Base-by-base conservation (phyloP, 2,329 filamentous ascomycete species). In the Aspergillus jensenii region DNA sequence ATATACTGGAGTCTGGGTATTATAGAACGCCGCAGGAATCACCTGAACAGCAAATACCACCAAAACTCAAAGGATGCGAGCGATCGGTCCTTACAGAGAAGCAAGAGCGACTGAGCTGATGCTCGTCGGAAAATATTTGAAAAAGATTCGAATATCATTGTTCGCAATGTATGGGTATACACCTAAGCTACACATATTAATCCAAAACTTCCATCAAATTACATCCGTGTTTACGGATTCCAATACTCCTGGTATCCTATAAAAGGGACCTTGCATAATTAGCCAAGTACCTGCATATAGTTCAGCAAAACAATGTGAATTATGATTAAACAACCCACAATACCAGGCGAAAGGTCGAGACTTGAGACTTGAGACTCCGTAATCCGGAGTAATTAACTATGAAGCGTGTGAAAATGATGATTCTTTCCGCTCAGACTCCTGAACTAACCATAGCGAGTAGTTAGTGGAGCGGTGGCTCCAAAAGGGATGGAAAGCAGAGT, bases 21-120 rank as follows among this genome's bases (percentile, higher is more conserved):
- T 37, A 59, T 59, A 61, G 59, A 59, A 50, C 46, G 25, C 25
- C 43, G 21, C 43, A 40, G 23, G 25, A 39, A 39, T 57, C 15
- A 46, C 40, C 39, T 46, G 19, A 33, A 39, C 46, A 40, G 40
- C 11, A 56, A 55, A 57, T 33, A 49, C 25, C 31, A 49, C 35
- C 31, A 15, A 45, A 47, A 48, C 41, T 21, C 33, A 41, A 19
- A 52, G 25, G 40, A 48, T 19, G 48, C 25, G 31, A 52, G 21
- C 37, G 21, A 43, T 44, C 39, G 14, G 9, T 21, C n/a, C 35
- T 41, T 17, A 7, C 27, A 47, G 33, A 49, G 17, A 41, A 41
- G 19, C n/a, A n/a, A 37, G 35, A 37, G 35, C 17, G 46, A 39
- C 19, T 11, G 41, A 27, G 31, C 51, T 27, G 11, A n/a, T 12